A percentile compares a stretch with the other conserved stretches of the same genome.
These are phyloP conservation scores for Cubamyces sp. DNA, from an alignment of 768 basidiomycete species.

Conservation along the genomic window DNA sequence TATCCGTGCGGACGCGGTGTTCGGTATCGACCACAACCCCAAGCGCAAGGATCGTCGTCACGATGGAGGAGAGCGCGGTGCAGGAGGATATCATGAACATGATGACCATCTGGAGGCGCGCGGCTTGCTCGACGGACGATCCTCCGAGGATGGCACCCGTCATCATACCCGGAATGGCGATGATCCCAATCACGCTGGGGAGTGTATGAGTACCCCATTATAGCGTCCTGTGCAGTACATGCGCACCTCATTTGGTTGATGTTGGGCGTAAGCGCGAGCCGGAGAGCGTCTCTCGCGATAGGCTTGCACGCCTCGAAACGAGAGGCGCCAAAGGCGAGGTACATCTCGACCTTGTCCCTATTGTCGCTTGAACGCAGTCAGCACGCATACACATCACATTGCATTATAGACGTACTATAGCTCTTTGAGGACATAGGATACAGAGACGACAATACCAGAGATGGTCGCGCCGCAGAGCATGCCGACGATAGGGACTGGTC, in stretches of 20 bases:
- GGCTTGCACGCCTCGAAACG: conserved; percentile 84
- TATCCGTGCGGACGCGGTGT: conserved; percentile 64
- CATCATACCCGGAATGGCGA: conserved; percentile 90
- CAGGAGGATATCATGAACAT: conserved; percentile 91
- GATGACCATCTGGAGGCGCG: conserved; percentile 88
- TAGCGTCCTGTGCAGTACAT: not conserved
- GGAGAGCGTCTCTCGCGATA: conserved; percentile 77
- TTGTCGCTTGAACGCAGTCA: conserved; percentile 60
- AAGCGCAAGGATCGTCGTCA: conserved; percentile 63
- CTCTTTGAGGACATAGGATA: conserved; percentile 75
- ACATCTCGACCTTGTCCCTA: conserved; percentile 82
- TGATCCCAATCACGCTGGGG: conserved; percentile 70
- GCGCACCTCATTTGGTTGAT: conserved; percentile 85
- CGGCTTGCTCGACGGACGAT: conserved; percentile 82
- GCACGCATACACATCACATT: too few relatives aligned
- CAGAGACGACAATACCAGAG: conserved; percentile 71
- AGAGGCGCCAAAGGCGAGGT: conserved; percentile 85
- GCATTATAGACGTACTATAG: conserved; percentile 54
- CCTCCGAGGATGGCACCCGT: conserved; percentile 90
- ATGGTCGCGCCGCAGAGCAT: conserved; percentile 87
- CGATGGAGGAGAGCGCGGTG: conserved; percentile 71
- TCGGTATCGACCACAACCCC: conserved; percentile 67
- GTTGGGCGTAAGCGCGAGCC: conserved; percentile 76
- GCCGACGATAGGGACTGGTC: conserved; percentile 76
- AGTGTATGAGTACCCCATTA: not conserved